Evolutionary conservation across 805 yeast genomes (phyloP).

Genomic region (Wilhelminamyces savonicus): DNA sequence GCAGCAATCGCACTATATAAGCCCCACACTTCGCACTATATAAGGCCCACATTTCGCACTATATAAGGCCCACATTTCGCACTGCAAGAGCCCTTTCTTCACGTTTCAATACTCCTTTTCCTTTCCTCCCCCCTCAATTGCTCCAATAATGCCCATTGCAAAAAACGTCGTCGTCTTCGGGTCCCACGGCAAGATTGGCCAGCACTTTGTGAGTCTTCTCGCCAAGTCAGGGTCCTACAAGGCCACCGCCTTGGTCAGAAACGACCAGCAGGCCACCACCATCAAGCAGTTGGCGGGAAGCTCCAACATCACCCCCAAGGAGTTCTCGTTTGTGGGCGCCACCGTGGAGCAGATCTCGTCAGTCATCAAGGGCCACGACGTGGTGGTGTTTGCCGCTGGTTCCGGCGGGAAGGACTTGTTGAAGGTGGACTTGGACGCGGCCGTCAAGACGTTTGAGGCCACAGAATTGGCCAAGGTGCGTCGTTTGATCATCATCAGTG

Average conservation of each 20-base stretch:
- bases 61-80: too few species aligned
- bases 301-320: slow-evolving; percentile 20
- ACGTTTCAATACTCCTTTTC: too few species aligned
- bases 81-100: too few species aligned
- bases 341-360: slow-evolving; percentile 26
- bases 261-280: slow-evolving; percentile 35
- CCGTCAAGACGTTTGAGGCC: slow-evolving; percentile 52
- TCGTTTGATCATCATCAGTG: slow-evolving; percentile 51
- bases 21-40: too few species aligned
- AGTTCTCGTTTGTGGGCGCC: slow-evolving; percentile 33
- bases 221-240: slow-evolving; percentile 12
- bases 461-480: slow-evolving; percentile 36
- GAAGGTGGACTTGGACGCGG: slow-evolving; percentile 57
- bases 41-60: too few species aligned
- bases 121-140: too few species aligned
- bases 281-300: slow-evolving; percentile 32
- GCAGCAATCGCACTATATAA: too few species aligned
- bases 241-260: slow-evolving; percentile 41
- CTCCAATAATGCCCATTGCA: too few species aligned
- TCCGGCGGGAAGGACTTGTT: slow-evolving; percentile 52
- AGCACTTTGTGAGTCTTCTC: slow-evolving; percentile 33
- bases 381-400: slow-evolving; percentile 58
- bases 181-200: slow-evolving; percentile 59
- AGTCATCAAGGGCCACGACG: slow-evolving; percentile 42
- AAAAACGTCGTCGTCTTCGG: slow-evolving; percentile 44